Evolutionary conservation across 331 rosid genomes (phyloP).

Genomic region (Malus hybrid): DNA sequence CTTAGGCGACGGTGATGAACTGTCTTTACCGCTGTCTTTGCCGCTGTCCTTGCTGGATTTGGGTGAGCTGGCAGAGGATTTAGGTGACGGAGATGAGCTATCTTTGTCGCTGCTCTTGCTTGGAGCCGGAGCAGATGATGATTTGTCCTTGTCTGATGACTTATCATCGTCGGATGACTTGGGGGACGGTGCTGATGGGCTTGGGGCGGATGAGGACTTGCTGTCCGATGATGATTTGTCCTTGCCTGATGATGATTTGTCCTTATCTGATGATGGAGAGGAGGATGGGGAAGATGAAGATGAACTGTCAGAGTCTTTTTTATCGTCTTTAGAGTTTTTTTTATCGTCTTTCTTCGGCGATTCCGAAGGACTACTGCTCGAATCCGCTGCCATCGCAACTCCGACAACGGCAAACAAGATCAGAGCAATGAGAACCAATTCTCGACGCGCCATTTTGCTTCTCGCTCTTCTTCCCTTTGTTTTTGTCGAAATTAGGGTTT

Average conservation of each 20-base stretch:
- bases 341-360: background rate
- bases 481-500: background rate
- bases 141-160: background rate
- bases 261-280: background rate
- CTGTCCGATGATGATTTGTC: too few relatives aligned
- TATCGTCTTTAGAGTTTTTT: background rate
- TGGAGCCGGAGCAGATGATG: background rate
- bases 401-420: constrained; percentile 14
- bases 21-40: background rate
- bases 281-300: background rate
- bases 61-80: background rate
- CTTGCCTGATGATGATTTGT: background rate
- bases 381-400: background rate
- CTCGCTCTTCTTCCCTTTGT: background rate
- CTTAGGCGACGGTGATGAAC: constrained; percentile 5
- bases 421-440: constrained; percentile 9
- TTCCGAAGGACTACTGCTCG: background rate
- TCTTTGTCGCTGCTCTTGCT: background rate
- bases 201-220: background rate
- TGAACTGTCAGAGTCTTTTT: background rate
- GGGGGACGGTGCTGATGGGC: background rate
- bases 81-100: background rate
- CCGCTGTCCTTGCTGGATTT: background rate
- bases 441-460: constrained; percentile 24
- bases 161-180: background rate